These are phyloP conservation scores for Apocynum venetum DNA, from an alignment of 257 asterid species.

Conservation along the genomic window DNA sequence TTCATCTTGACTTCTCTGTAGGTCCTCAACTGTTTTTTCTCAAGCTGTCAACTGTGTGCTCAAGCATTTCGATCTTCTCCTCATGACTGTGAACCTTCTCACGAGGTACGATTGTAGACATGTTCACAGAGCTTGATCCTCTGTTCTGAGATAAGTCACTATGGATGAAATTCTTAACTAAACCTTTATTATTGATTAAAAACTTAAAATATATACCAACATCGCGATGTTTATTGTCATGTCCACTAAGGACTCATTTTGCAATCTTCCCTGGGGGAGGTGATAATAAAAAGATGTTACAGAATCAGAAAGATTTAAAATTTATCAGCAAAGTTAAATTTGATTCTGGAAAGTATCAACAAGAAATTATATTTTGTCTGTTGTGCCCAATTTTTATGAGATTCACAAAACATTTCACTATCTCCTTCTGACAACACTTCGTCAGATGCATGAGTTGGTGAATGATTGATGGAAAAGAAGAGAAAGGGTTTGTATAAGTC, in stretches of 20 bases:
- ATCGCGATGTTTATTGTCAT: neutral
- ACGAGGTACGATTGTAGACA: conserved; percentile 6
- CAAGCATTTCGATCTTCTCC: conserved; percentile 26
- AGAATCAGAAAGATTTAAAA: neutral
- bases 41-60: conserved; percentile 16
- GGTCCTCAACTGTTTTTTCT: conserved; percentile 22
- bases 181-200: neutral
- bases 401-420: neutral
- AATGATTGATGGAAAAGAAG: neutral
- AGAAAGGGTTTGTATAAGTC: neutral
- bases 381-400: neutral
- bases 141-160: neutral
- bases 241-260: neutral
- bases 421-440: neutral
- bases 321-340: neutral
- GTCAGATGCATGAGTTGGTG: neutral
- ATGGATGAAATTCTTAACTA: neutral
- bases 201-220: neutral
- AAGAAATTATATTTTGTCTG: neutral
- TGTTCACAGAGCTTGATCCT: conserved; percentile 8
- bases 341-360: neutral
- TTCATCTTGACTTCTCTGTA: conserved; percentile 21
- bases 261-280: neutral
- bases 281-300: neutral
- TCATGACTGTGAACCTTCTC: conserved; percentile 18